Evolutionary conservation across 2,329 filamentous ascomycete genomes (phyloP).

Genomic region (Penicillium psychrosexuale): DNA sequence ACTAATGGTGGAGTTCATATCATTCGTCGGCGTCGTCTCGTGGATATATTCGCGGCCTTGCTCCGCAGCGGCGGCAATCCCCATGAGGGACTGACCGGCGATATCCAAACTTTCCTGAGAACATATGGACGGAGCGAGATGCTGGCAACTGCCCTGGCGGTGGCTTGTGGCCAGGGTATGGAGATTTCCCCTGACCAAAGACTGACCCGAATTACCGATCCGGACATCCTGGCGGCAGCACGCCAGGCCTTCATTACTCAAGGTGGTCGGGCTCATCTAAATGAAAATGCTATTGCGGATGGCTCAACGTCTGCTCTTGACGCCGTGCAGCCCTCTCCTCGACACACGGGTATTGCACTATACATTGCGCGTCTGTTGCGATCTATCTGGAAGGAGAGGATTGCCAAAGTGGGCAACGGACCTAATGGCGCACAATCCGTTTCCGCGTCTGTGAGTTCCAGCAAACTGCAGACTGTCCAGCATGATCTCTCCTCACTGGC

Average conservation of each 20-base stretch:
- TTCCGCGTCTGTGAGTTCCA: constrained; percentile 61
- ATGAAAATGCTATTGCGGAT: constrained; percentile 68
- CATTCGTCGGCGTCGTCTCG: constrained; percentile 75
- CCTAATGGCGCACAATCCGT: constrained; percentile 63
- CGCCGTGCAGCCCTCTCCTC: constrained; percentile 78
- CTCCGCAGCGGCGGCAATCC: constrained; percentile 70
- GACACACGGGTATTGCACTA: constrained; percentile 81
- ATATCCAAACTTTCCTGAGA: constrained; percentile 78
- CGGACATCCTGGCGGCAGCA: constrained; percentile 71
- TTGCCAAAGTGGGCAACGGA: constrained; percentile 58
- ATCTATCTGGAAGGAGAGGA: constrained; percentile 78
- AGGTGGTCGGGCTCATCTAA: constrained; percentile 80
- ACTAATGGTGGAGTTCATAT: constrained; percentile 89
- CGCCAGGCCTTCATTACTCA: constrained; percentile 87
- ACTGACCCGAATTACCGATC: constrained; percentile 69
- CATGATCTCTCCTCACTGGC: constrained; percentile 74
- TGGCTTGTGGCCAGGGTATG: constrained; percentile 88
- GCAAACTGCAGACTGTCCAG: constrained; percentile 74
- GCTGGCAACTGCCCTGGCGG: constrained; percentile 84
- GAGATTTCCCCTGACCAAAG: constrained; percentile 72
- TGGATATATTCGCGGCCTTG: constrained; percentile 85
- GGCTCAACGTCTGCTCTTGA: constrained; percentile 67
- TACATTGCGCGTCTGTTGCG: constrained; percentile 87
- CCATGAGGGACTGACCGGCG: constrained; percentile 70
- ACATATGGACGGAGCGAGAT: constrained; percentile 86